Conservation (phyloP, 2,329 filamentous ascomycete species). For the Colletotrichum australisinense region DNA sequence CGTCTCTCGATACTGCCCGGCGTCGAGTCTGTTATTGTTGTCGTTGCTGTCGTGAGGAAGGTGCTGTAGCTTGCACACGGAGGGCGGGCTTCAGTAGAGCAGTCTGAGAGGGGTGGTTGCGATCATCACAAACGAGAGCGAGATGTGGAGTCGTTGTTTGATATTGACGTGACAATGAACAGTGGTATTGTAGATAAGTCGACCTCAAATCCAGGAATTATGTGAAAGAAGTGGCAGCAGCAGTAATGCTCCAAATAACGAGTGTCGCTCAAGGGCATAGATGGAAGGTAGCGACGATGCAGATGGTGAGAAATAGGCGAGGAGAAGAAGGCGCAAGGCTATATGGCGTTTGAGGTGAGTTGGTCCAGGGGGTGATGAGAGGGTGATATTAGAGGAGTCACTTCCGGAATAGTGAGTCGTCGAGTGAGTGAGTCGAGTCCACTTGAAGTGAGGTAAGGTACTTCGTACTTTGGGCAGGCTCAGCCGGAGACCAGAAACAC, state of each 20-base stretch:
- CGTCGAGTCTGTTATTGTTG: neutral
- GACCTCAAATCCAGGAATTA: conserved; percentile 7
- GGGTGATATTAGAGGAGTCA: neutral
- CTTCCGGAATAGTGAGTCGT: neutral
- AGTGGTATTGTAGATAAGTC: neutral
- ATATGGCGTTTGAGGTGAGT: neutral
- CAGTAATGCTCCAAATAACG: conserved; percentile 1
- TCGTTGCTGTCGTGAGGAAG: neutral
- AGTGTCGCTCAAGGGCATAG: neutral
- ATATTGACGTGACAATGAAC: conserved; percentile 1
- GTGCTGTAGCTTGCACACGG: neutral
- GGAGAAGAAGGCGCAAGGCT: conserved; percentile 16
- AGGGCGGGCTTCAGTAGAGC: conserved; percentile 18
- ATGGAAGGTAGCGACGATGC: neutral
- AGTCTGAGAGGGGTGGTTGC: conserved; percentile 16
- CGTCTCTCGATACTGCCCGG: neutral
- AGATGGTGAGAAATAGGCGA: neutral
- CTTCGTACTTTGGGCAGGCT: neutral
- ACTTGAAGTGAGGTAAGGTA: neutral
- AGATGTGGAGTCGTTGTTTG: neutral
- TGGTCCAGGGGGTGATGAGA: neutral
- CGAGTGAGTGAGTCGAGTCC: neutral
- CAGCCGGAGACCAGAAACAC: neutral
- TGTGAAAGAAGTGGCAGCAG: neutral
- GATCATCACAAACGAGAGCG: conserved; percentile 29